These are phyloP conservation scores for Rhizopogon hawkerae DNA, from an alignment of 1,284 basidiomycete genomes.

Conservation along the genomic window DNA sequence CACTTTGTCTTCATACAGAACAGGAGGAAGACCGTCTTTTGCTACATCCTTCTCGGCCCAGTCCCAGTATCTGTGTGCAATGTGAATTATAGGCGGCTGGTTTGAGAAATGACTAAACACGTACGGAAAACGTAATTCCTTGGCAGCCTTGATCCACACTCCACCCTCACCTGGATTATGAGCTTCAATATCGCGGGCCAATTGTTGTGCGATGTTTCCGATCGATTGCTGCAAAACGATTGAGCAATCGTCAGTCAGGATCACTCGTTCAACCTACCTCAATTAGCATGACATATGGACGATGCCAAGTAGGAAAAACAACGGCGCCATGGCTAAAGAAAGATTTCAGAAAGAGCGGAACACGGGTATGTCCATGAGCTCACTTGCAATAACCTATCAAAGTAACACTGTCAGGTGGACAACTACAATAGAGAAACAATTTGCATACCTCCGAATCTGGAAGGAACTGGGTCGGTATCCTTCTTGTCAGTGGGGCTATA, in stretches of 20 bases:
- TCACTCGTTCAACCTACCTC: constrained; percentile 11
- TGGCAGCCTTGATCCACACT: constrained; percentile 14
- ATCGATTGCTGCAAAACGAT: constrained; percentile 16
- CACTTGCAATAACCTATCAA: constrained; percentile 21
- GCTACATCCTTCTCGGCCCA: constrained; percentile 18
- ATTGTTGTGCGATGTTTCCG: constrained; percentile 17
- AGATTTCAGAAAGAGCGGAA: not conserved
- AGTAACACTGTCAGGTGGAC: not conserved
- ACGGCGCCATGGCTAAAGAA: constrained; percentile 15
- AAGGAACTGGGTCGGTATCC: constrained; percentile 16
- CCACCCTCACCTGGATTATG: constrained; percentile 13
- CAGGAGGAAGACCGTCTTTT: constrained; percentile 16
- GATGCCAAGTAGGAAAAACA: constrained; percentile 21
- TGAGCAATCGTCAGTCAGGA: not conserved
- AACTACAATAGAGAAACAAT: not conserved
- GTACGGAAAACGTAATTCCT: constrained; percentile 19
- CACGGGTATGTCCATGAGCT: not conserved
- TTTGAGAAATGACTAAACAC: constrained; percentile 1
- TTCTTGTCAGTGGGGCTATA: constrained; percentile 16
- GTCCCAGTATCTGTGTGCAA: constrained; percentile 14
- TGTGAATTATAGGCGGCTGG: constrained; percentile 1
- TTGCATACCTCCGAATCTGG: constrained; percentile 19
- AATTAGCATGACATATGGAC: constrained; percentile 23
- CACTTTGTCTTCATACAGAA: constrained; percentile 11
- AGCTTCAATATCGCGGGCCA: constrained; percentile 19